Base-by-base conservation (phyloP, 176 grass and related monocot species). In the Aechmea fasciata region DNA sequence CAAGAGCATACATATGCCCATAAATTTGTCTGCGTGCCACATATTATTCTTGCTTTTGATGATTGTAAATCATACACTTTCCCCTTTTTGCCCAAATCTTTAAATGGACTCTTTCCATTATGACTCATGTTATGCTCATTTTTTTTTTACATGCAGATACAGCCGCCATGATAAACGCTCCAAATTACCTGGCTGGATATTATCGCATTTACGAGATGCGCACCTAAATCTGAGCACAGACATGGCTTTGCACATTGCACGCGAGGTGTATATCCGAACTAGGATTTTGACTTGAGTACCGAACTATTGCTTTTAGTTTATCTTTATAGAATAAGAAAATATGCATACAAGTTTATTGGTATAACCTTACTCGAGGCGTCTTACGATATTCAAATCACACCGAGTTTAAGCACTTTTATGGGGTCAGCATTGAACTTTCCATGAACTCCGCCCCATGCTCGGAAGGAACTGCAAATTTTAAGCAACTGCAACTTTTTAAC, bases 171-270 rank as follows among this genome's bases (percentile, higher is more conserved):
- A 97, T 59, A 97, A 97, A 57, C 73, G 87, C 22, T 97, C 94
- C 33, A 97, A 97, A 73, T 83, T 97, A 52, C 94, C 94, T 12
- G 86, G 89, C n/a, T 97, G 94, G 89, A 97, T 93, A 93, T 66
- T 93, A 64, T 93, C 89, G 24, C 89, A 97, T 67, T 78, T 97
- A 70, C 89, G 83, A 13, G 94, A 97, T 33, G 94, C 84, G 0
- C 94, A 93, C 49, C 80, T 97, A 22, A 97, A 97, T 69, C 84
- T 93, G 13, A 97, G 94, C 74, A 97, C 94, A 1, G 89, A 97
- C 48, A 97, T 97, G 94, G 87, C 94, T 76, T 65, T 97, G 74
- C 94, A 93, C 81, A 90, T 92, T 73, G 94, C 94, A 70, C 89
- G 89, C 47, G 87, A 93, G 94, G 94, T 97, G 70, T 80, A 64